Base-by-base conservation (phyloP, 1,139 yeast genomes). In the Spathaspora sp. region DNA sequence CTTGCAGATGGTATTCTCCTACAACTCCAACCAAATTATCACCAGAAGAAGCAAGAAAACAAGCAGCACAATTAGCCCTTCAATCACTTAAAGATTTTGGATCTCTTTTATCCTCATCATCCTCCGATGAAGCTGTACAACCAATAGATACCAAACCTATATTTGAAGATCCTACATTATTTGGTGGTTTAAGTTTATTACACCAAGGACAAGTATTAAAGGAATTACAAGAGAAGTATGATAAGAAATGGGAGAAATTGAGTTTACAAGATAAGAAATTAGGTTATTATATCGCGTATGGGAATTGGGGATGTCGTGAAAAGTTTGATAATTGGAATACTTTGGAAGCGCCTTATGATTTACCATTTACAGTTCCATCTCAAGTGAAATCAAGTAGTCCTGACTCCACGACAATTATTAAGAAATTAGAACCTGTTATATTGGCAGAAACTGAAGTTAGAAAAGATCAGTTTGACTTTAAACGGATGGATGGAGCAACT, bases 231-330 rank as follows among this genome's bases (percentile, higher is more conserved):
- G 75, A 68, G 36, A 72, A 74, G 50, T 71, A 66, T 56, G 81
- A 80, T 54, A 72, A 70, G 47, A 74, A 74, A 44, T 83, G 89
- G 89, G 59, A 60, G 7, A 67, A 68, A 42, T 57, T 82, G 46
- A 63, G 74, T 7, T 45, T 49, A 16, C 68, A 74, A 41, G 78
- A 75, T 42, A 82, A 82, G 55, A 60, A 70, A 48, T 68, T 81
- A 54, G 75, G 80, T 1, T 80, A 81, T 56, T 82, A 72, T 63
- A 74, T 82, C 39, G 74, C 82, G 0, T 83, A 81, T 59, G 88
- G 87, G 2, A 70, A 82, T 50, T 80, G 85, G 78, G 89, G 86
- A 0, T 80, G 76, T 1, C 70, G 89, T 50, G 85, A 81, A 46
- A 76, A 79, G 13, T 80, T 82, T 50, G 65, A 65, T 39, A 71